Conservation (phyloP, 192 early-diverging fungal genomes). For the Neocallimastix lanati region DNA sequence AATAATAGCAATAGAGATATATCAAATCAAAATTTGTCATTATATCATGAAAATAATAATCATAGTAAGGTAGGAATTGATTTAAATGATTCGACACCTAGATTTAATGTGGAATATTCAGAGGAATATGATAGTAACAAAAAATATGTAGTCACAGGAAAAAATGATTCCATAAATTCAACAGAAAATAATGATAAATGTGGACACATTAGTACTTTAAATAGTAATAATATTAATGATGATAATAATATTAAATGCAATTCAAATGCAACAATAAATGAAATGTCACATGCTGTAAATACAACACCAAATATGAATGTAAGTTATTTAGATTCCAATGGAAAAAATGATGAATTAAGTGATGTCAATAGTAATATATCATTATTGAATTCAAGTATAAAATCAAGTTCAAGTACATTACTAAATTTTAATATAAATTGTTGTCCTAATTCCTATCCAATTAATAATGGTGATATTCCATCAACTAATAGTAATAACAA, state of each 20-base stretch:
- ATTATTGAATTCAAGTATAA: not conserved
- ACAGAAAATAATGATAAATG: too few species aligned
- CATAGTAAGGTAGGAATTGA: not conserved
- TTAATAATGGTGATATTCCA: too few species aligned
- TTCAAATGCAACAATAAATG: not conserved
- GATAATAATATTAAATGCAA: too few species aligned
- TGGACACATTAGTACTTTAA: too few species aligned
- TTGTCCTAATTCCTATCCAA: too few species aligned
- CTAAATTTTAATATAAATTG: not conserved
- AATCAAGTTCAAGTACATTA: not conserved
- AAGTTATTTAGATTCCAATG: not conserved
- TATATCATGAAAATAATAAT: not conserved
- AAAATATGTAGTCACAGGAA: too few species aligned
- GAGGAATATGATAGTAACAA: not conserved
- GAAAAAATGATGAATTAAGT: not conserved
- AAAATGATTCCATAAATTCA: too few species aligned
- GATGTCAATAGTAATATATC: not conserved
- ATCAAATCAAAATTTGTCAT: too few species aligned
- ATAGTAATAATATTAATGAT: not conserved
- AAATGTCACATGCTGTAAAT: not conserved
- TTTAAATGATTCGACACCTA: not conserved
- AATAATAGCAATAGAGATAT: not conserved
- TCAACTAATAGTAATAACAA: not conserved
- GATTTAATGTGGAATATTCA: not conserved
- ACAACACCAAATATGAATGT: not conserved